Conservation (phyloP, 2,329 filamentous ascomycete genomes). For the Colletotrichum sojae region DNA sequence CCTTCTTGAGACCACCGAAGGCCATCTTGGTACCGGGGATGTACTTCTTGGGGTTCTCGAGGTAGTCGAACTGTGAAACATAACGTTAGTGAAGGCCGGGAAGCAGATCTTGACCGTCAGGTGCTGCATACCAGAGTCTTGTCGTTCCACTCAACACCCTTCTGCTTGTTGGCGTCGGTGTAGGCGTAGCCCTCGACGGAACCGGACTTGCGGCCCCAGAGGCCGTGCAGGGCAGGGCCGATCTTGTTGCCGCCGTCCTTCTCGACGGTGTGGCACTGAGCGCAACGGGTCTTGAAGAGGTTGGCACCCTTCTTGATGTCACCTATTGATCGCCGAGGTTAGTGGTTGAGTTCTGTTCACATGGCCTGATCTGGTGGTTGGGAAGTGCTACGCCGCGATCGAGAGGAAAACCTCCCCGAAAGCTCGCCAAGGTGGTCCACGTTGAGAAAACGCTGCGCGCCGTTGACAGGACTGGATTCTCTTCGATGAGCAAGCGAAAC, state of each 20-base stretch:
- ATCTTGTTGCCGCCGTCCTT: conserved; percentile 95
- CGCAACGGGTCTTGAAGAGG: conserved; percentile 99
- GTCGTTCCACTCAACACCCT: conserved; percentile 91
- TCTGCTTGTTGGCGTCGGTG: conserved; percentile 99
- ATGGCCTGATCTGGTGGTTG: conserved; percentile 18
- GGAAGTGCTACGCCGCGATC: neutral
- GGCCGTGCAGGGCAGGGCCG: conserved; percentile 95
- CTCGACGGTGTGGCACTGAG: conserved; percentile 98
- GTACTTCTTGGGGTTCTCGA: conserved; percentile 99
- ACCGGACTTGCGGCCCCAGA: conserved; percentile 97
- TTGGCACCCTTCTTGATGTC: conserved; percentile 96
- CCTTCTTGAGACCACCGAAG: conserved; percentile 99
- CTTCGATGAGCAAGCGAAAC: neutral
- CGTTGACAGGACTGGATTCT: neutral
- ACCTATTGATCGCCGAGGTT: conserved; percentile 66
- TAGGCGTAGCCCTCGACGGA: conserved; percentile 94
- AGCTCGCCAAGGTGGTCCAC: neutral
- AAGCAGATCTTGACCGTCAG: neutral
- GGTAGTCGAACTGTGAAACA: conserved; percentile 84
- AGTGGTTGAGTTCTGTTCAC: conserved; percentile 28
- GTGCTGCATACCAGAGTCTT: conserved; percentile 78
- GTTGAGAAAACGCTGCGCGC: neutral
- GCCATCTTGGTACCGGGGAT: conserved; percentile 99
- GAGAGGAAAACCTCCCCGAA: neutral
- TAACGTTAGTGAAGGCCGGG: conserved; percentile 41